Evolutionary conservation across 441 rosid species (phyloP).

Genomic region (Gossypium gossypioides): DNA sequence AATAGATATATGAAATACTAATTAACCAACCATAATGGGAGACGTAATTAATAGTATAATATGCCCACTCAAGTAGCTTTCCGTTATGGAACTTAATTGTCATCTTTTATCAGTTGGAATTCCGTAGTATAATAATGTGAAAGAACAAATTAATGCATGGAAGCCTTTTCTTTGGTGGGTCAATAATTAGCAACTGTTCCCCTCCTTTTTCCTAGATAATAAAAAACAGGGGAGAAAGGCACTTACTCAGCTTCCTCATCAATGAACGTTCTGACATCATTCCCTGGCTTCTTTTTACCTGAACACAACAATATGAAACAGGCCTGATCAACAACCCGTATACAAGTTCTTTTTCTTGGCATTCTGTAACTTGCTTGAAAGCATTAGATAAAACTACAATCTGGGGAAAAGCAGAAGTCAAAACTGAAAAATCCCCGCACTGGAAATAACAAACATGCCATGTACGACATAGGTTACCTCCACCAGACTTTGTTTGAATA

Average conservation of each 20-base stretch:
- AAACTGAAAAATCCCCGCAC: not conserved
- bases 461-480: constrained; percentile 30
- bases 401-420: not conserved
- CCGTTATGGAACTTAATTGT: not conserved
- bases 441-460: not conserved
- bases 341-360: constrained; percentile 3
- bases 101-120: not conserved
- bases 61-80: not conserved
- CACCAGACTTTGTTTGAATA: constrained; percentile 26
- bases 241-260: constrained; percentile 95
- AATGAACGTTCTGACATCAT: constrained; percentile 40
- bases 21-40: not conserved
- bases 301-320: constrained; percentile 15
- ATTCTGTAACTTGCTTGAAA: not conserved
- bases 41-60: too few relatives aligned
- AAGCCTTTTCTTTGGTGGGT: not conserved
- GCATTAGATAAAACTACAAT: not conserved
- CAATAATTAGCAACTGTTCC: not conserved
- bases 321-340: constrained; percentile 12
- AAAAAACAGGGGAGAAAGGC: constrained; percentile 6
- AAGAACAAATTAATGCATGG: not conserved
- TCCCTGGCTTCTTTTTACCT: constrained; percentile 49
- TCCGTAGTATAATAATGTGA: not conserved
- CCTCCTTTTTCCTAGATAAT: not conserved
- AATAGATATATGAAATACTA: not conserved